Percentiles rank a stretch among this genome's conserved stretches.
phyloP scores from a whole-genome alignment of 805 yeast genomes.

The Suhomyces kilbournensis region DNA sequence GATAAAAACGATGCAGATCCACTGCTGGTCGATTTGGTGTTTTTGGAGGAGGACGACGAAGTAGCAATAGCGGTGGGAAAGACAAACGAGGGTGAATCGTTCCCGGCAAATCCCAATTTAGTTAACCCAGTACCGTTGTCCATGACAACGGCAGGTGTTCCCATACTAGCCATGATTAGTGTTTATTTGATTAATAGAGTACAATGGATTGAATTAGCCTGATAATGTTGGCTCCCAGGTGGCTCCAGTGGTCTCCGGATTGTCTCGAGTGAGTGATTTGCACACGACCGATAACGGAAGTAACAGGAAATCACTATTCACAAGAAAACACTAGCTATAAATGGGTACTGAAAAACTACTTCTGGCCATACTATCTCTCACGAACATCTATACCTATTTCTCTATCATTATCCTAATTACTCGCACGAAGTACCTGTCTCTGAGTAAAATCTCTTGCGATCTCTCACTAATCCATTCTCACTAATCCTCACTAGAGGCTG shows the following conservation, averaged over 20 bases:
- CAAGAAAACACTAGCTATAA: too few relatives aligned
- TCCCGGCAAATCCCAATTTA: constrained; percentile 97
- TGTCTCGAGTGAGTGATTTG: background rate
- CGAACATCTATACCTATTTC: too few relatives aligned
- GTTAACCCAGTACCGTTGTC: constrained; percentile 99
- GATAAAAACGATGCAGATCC: constrained; percentile 46
- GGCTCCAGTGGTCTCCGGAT: background rate
- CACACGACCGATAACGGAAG: background rate
- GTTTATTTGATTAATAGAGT: background rate
- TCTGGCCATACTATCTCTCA: too few relatives aligned
- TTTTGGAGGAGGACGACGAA: constrained; percentile 45
- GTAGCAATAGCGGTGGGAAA: constrained; percentile 97
- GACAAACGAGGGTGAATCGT: constrained; percentile 95
- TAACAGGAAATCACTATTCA: too few relatives aligned
- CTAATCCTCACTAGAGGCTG: too few relatives aligned
- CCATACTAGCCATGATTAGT: constrained; percentile 53
- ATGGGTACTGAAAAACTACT: too few relatives aligned
- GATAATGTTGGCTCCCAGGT: background rate
- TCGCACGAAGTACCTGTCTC: too few relatives aligned
- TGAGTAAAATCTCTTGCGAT: too few relatives aligned
- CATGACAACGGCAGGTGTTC: constrained; percentile 94
- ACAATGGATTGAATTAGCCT: background rate
- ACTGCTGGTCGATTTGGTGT: constrained; percentile 35
- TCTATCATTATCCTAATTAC: too few relatives aligned
- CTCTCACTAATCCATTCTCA: too few relatives aligned